These are phyloP conservation scores for Aphanomyces euteiches DNA, from an alignment of 352 stramenopile genomes.

Conservation along the genomic window DNA sequence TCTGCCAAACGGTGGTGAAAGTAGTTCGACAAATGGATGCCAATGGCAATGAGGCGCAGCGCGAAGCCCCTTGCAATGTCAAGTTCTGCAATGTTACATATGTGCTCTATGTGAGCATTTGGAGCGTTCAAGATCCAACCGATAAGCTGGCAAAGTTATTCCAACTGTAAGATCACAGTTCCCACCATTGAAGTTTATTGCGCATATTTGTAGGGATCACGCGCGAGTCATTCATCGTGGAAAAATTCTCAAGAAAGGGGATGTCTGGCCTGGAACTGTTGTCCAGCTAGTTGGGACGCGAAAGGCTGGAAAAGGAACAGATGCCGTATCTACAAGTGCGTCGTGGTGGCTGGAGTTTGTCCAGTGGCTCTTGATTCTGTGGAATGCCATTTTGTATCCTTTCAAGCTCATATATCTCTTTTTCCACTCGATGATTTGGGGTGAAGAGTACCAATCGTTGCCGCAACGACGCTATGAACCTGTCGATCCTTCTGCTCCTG, in stretches of 20 bases:
- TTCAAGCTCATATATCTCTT: constrained; percentile 64
- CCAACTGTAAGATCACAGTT: constrained; percentile 48
- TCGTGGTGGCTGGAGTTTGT: neutral
- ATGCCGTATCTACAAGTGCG: neutral
- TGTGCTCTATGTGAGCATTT: constrained; percentile 74
- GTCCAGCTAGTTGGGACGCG: constrained; percentile 79
- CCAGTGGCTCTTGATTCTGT: neutral
- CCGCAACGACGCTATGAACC: constrained; percentile 15
- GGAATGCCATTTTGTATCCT: constrained; percentile 46
- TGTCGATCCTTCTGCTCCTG: neutral
- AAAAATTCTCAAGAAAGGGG: constrained; percentile 76
- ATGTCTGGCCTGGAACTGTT: constrained; percentile 71
- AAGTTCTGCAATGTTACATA: constrained; percentile 81
- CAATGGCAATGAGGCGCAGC: constrained; percentile 20
- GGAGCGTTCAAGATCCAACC: constrained; percentile 65
- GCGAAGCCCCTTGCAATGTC: constrained; percentile 49
- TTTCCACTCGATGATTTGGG: constrained; percentile 59
- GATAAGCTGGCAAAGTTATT: constrained; percentile 62
- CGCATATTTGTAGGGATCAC: constrained; percentile 46
- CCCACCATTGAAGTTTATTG: neutral
- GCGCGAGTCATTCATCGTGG: constrained; percentile 71
- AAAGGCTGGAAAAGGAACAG: constrained; percentile 33
- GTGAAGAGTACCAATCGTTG: constrained; percentile 5
- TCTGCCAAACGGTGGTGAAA: constrained; percentile 56
- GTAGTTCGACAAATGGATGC: constrained; percentile 49